Base-by-base conservation (phyloP, 345 rosid species). In the Eucalyptus tenuipes region DNA sequence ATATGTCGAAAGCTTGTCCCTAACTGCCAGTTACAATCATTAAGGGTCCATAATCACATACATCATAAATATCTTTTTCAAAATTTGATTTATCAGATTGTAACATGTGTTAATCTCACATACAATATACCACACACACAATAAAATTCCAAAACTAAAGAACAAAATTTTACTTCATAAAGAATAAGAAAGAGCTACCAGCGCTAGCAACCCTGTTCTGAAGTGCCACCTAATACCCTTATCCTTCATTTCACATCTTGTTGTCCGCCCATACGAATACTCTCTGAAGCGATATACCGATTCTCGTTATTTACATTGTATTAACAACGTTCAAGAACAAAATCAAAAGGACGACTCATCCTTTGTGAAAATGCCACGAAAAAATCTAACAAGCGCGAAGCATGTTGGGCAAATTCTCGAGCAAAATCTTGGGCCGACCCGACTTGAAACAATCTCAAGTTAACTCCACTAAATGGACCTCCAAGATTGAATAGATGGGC, bases 171-270 rank as follows among this genome's bases (percentile, higher is more conserved):
- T 37, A 37, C 45, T 37, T 31, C 25, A 71, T 6, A 10, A 20
- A 71, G 14, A 22, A 75, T 2, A 24, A 25, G 25, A 75, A 20
- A 71, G 14, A 8, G 25, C 45, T 71, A 10, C 25, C 3, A 10
- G 1, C 0, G 14, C 2, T 68, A 68, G 47, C 8, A 1, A 71
- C 14, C 3, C 5, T 75, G 2, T 75, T 71, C 5, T 2, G 0
- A 44, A 27, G 13, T 0, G 7, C 10, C 47, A 6, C 47, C 45
- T 52, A 10, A 20, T 75, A 22, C 4, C 13, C 27, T 10, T 75
- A 22, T 11, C 4, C 47, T 40, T 37, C 47, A 37, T 11, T 75
- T 75, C 47, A 75, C 47, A 75, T 75, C 84, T 75, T 40, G 9
- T 64, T 29, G 31, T 68, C 20, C 4, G 22, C 40, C 22, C 75